These are phyloP conservation scores for Boletus rufocinnamomeus DNA, from an alignment of 768 basidiomycete species.

Conservation along the genomic window DNA sequence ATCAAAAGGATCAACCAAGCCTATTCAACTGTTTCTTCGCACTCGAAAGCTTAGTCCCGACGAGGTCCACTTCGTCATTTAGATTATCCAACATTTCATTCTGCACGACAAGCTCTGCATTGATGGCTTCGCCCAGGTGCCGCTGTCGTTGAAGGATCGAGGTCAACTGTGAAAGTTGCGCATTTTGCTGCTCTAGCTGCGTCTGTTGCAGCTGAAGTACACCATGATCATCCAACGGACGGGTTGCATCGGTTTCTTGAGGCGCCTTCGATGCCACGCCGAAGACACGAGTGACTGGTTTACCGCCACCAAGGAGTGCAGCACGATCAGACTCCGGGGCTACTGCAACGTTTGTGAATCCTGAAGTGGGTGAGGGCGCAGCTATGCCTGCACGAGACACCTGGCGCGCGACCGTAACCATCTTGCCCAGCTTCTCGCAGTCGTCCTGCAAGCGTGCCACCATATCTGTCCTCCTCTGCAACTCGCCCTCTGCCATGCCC, in stretches of 20 bases:
- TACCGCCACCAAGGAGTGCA: constrained; percentile 58
- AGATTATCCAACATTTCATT: constrained; percentile 86
- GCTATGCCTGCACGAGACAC: constrained; percentile 41
- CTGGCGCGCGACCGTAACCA: constrained; percentile 76
- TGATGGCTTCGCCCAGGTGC: constrained; percentile 84
- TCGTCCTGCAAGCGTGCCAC: constrained; percentile 87
- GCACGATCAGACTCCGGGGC: constrained; percentile 62
- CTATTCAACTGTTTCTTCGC: constrained; percentile 83
- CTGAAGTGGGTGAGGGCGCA: constrained; percentile 30
- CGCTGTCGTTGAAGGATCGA: constrained; percentile 83
- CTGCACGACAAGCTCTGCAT: constrained; percentile 77
- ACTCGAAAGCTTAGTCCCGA: constrained; percentile 73
- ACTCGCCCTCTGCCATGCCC: constrained; percentile 90
- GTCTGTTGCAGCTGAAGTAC: constrained; percentile 76
- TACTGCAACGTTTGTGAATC: constrained; percentile 30
- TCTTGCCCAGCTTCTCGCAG: constrained; percentile 82
- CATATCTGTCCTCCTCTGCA: constrained; percentile 87
- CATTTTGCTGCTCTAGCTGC: constrained; percentile 84
- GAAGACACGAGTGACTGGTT: constrained; percentile 73
- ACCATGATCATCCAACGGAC: constrained; percentile 85
- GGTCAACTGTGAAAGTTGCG: constrained; percentile 75
- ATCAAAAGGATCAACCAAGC: constrained; percentile 50
- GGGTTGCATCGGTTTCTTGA: constrained; percentile 81
- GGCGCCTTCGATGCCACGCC: constrained; percentile 58
- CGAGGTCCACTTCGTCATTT: constrained; percentile 70